phyloP scores from a whole-genome alignment of 2,329 filamentous ascomycete genomes.

The Cladosporium halotolerans region DNA sequence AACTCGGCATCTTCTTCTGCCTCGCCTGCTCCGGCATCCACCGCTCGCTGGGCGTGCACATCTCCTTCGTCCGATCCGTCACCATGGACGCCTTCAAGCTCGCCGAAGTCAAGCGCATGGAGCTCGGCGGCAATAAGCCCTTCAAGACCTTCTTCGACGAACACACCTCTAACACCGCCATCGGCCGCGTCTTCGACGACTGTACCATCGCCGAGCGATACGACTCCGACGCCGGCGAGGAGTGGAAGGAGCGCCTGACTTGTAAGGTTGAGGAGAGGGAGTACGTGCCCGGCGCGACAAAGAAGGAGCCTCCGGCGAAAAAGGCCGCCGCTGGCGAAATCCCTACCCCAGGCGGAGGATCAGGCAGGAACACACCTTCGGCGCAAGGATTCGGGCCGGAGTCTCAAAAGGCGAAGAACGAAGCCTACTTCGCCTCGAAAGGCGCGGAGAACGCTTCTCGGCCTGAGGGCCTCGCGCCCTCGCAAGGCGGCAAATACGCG shows the following conservation, averaged over 20 bases:
- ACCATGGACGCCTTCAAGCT: slow-evolving; percentile 99
- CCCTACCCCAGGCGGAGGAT: slow-evolving; percentile 6
- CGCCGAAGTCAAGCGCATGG: slow-evolving; percentile 88
- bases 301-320: slow-evolving; percentile 4
- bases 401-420: slow-evolving; percentile 58
- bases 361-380: slow-evolving; percentile 18
- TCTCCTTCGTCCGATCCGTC: slow-evolving; percentile 94
- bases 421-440: slow-evolving; percentile 82
- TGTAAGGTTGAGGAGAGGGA: slow-evolving; percentile 84
- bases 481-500: slow-evolving; percentile 83
- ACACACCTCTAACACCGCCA: slow-evolving; percentile 41
- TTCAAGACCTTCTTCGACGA: slow-evolving; percentile 82
- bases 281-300: slow-evolving; percentile 56
- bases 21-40: slow-evolving; percentile 92
- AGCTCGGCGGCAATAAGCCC: slow-evolving; percentile 78
- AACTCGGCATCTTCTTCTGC: slow-evolving; percentile 98
- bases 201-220: slow-evolving; percentile 88
- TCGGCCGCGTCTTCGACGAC: slow-evolving; percentile 63
- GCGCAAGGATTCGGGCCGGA: slow-evolving; percentile 10
- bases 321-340: slow-evolving; percentile 8
- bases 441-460: slow-evolving; percentile 76
- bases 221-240: slow-evolving; percentile 81
- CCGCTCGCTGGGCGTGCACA: slow-evolving; percentile 90
- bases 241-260: slow-evolving; percentile 85
- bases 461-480: slow-evolving; percentile 69